A percentile compares a stretch with the other conserved stretches of the same genome.
Conservation (phyloP, 352 stramenopile species). For the Elongisporangium undulatum region DNA sequence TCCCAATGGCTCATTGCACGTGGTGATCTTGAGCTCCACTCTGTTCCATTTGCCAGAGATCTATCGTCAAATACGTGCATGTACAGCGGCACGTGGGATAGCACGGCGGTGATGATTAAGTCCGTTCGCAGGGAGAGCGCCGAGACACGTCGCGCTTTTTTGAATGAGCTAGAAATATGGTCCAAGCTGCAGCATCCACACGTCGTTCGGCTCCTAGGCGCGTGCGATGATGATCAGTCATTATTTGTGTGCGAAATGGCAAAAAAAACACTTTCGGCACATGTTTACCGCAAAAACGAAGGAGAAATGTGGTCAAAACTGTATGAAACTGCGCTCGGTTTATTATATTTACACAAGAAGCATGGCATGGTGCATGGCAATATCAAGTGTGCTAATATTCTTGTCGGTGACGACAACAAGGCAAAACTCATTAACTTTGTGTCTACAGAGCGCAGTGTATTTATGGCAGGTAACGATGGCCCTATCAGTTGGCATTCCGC, state of each 20-base stretch:
- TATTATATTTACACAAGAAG: constrained; percentile 15
- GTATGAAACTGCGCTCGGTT: constrained; percentile 10
- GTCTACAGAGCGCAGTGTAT: too few relatives aligned
- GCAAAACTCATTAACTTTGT: constrained; percentile 19
- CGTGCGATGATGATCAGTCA: constrained; percentile 6
- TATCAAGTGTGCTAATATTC: constrained; percentile 17
- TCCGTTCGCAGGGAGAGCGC: too few relatives aligned
- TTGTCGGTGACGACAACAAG: constrained; percentile 6
- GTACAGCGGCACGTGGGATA: too few relatives aligned
- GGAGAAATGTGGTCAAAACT: constrained; percentile 16
- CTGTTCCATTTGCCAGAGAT: too few relatives aligned
- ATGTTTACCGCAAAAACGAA: constrained; percentile 7
- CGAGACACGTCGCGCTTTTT: constrained; percentile 2
- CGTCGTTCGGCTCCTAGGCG: constrained; percentile 14
- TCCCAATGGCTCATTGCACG: too few relatives aligned
- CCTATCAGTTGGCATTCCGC: too few relatives aligned
- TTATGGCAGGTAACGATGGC: too few relatives aligned
- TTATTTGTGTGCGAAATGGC: constrained; percentile 15
- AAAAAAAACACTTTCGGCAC: constrained; percentile 11
- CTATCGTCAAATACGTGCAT: too few relatives aligned
- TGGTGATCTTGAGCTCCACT: too few relatives aligned
- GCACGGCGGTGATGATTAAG: too few relatives aligned
- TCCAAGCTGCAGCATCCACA: constrained; percentile 15
- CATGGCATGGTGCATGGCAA: constrained; percentile 10
- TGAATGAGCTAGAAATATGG: constrained; percentile 15